Percentiles rank a stretch among this genome's conserved stretches.
Evolutionary conservation across 495 filamentous ascomycete species (phyloP).

Genomic region (Glonium stellatum): DNA sequence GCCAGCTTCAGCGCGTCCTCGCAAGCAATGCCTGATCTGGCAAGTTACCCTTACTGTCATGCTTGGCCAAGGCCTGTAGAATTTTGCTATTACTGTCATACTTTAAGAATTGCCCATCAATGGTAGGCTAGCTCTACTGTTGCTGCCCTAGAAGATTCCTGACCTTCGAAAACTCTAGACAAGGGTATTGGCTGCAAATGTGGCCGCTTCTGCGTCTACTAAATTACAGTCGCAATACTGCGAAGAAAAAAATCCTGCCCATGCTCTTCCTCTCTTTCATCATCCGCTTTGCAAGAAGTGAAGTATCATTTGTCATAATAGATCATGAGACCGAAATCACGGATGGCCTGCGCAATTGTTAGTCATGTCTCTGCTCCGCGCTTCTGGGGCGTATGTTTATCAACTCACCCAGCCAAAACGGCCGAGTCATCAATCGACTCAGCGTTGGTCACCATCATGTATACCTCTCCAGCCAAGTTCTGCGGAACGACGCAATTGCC

Average conservation of each 20-base stretch:
- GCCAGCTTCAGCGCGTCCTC: not conserved
- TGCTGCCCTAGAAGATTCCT: slow-evolving; percentile 4
- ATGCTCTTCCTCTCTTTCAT: not conserved
- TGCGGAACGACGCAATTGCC: slow-evolving; percentile 26
- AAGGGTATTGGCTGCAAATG: not conserved
- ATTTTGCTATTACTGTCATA: not conserved
- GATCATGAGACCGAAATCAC: slow-evolving; percentile 7
- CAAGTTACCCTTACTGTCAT: not conserved
- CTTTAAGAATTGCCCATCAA: not conserved
- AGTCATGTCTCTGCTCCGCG: not conserved
- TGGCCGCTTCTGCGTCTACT: not conserved
- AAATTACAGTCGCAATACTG: not conserved
- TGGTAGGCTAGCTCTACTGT: not conserved
- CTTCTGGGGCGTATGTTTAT: not conserved
- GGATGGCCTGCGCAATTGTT: not conserved
- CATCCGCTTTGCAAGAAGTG: not conserved
- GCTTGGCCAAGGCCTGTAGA: not conserved
- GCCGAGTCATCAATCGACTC: slow-evolving; percentile 22
- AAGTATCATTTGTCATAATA: not conserved
- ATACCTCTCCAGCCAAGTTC: slow-evolving; percentile 20
- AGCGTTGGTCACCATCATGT: slow-evolving; percentile 30
- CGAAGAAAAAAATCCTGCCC: not conserved
- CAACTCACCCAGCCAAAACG: slow-evolving; percentile 20
- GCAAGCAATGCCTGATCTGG: not conserved
- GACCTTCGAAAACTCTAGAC: slow-evolving; percentile 3